Evolutionary conservation across 495 filamentous ascomycete species (phyloP), one percentile per base, ranked within the genome.

Genomic region (Aspergillus funiculosus): DNA sequence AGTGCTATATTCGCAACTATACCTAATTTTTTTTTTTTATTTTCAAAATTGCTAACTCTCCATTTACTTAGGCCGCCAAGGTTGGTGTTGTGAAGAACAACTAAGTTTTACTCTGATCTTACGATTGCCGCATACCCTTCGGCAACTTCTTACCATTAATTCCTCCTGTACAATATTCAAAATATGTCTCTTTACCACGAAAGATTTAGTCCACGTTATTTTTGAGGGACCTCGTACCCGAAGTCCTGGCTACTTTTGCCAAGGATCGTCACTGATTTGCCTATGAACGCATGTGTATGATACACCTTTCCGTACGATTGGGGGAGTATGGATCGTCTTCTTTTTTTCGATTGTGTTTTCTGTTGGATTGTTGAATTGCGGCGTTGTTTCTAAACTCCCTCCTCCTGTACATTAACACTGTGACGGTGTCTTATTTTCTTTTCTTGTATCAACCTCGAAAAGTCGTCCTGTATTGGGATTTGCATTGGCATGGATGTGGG

Each of bases 1-100:
- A 56, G 79, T 72, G 29, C 25, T 29, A 4, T 26, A 18, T n/a
- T 14, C 22, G 32, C 2, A 1, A 13, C 26, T 18, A 2, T 28
- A 28, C 11, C 22, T 32, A 6, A 8, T 13, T 51, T 31, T 11
- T n/a, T n/a, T n/a, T n/a, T n/a, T n/a, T n/a, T n/a, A n/a, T n/a
- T n/a, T n/a, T n/a, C n/a, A n/a, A n/a, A n/a, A n/a, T 9, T 48
- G 30, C 46, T 65, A 47, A 57, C 50, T 42, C 24, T 24, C 46
- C 10, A 31, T 43, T 30, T 32, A 37, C 40, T 29, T 38, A 81
- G 72, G 85, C 91, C 48, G 87, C 91, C 52, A 94, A 97, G 77
- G 91, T 97, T 43, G 91, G 91, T 54, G 86, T 97, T 46, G 91
- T 94, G 29, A 80, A 83, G 67, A 81, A 83, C 62, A 64, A 71